Evolutionary conservation across 2,329 filamentous ascomycete species (phyloP), one percentile per base, ranked within the genome.

Genomic region (Tolypocladium endophyticum): DNA sequence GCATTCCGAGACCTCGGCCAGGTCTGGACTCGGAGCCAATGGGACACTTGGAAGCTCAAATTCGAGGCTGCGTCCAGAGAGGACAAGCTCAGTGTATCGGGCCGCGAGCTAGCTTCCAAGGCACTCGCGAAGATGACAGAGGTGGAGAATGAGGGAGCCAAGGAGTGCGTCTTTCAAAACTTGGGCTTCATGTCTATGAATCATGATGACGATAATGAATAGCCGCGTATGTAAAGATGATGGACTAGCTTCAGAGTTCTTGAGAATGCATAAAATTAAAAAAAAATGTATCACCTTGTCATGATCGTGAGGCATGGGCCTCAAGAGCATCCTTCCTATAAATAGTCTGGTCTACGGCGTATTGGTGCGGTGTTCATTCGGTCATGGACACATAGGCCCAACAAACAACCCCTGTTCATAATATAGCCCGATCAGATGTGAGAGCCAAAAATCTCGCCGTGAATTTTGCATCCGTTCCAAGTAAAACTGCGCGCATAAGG

Each of bases 401-500:
- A 35, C 50, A 53, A 53, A 30, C 3, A 36, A 23, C 20, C 20
- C 35, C 30, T 39, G 56, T 25, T n/a, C 30, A 33, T 14, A 23
- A 14, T 50, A 45, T 35, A 3, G 20, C 45, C 35, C 60, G 57
- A n/a, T n/a, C 43, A 73, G 58, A 35, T 64, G 64, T 14, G 53
- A 45, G 45, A 67, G 50, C 73, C 73, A 75, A 60, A 73, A 72
- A 3, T 67, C 64, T 45, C 58, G 68, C 20, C 72, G 66, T 4
- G 60, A 59, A 1, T 39, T 53, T 18, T 65, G 60, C 33, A 76
- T 62, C 16, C 60, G 66, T 9, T 71, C 63, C 28, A 70, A 38
- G 45, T 75, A 76, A 59, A 71, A 73, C 14, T 63, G 62, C 20
- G 71, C 71, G 28, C 65, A 67, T 0, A 61, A 43, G 0, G 39